Conservation (phyloP, 2,329 filamentous ascomycete species). For the Botryotinia calthae region DNA sequence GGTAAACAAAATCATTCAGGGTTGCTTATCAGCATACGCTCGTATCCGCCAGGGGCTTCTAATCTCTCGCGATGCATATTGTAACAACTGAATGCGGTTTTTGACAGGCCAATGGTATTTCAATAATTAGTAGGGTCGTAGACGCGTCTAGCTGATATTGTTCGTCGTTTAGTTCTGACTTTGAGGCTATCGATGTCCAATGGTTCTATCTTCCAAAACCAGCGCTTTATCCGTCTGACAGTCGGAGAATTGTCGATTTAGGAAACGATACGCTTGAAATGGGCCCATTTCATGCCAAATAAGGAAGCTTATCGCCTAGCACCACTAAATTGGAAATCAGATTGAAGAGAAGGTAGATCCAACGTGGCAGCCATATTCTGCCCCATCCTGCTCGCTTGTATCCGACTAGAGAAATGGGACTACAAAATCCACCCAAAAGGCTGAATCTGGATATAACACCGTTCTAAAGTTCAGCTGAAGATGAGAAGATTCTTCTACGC, state of each 20-base stretch:
- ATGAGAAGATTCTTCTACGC: not conserved
- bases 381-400: constrained; percentile 10
- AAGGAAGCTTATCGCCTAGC: not conserved
- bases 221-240: not conserved
- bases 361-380: constrained; percentile 7
- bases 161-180: not conserved
- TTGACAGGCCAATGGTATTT: not conserved
- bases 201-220: not conserved
- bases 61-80: not conserved
- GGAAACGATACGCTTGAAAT: constrained; percentile 11
- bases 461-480: constrained; percentile 2
- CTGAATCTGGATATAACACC: constrained; percentile 1
- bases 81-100: not conserved
- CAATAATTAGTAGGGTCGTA: not conserved
- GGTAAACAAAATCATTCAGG: constrained; percentile 6
- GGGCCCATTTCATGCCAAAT: not conserved
- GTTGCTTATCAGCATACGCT: constrained; percentile 2
- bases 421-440: not conserved
- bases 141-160: not conserved
- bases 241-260: not conserved
- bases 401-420: not conserved
- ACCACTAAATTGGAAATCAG: not conserved
- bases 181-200: constrained; percentile 11
- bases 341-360: not conserved
- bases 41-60: not conserved